Percentiles rank a stretch among this genome's conserved stretches.
phyloP scores from a whole-genome alignment of 2,329 filamentous ascomycete genomes.

The Tolypocladium amazonense region DNA sequence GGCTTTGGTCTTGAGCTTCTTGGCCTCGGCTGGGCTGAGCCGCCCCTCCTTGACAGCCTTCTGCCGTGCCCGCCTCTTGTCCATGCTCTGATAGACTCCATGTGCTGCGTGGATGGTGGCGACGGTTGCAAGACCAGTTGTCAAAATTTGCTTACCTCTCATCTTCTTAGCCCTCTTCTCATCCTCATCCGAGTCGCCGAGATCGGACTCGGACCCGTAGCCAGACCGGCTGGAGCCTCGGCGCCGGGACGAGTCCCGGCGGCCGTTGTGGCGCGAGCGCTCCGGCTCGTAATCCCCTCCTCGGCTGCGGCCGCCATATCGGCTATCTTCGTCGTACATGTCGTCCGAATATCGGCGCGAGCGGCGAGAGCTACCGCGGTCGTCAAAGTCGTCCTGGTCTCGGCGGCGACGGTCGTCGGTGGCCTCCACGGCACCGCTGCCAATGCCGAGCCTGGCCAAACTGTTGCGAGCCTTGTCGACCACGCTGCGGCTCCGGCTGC shows the following conservation, averaged over 20 bases:
- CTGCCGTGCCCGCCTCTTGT: slow-evolving; percentile 41
- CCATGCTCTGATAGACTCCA: slow-evolving; percentile 47
- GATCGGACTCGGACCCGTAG: slow-evolving; percentile 41
- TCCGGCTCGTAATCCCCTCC: slow-evolving; percentile 39
- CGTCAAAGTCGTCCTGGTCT: slow-evolving; percentile 34
- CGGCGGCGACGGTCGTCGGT: slow-evolving; percentile 27
- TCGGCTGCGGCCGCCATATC: slow-evolving; percentile 21
- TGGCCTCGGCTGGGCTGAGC: slow-evolving; percentile 39
- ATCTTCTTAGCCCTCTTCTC: slow-evolving; percentile 43
- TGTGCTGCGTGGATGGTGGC: slow-evolving; percentile 51
- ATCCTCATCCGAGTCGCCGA: slow-evolving; percentile 48
- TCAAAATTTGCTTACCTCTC: slow-evolving; percentile 52
- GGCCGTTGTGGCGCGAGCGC: slow-evolving; percentile 28
- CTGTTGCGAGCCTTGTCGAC: slow-evolving; percentile 51
- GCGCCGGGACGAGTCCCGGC: slow-evolving; percentile 22
- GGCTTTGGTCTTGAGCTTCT: slow-evolving; percentile 46
- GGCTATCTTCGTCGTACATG: slow-evolving; percentile 35
- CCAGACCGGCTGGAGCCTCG: slow-evolving; percentile 30
- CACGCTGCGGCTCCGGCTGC: slow-evolving; percentile 54
- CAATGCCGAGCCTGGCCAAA: slow-evolving; percentile 51
- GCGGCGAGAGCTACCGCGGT: slow-evolving; percentile 27
- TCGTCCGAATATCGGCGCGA: slow-evolving; percentile 30
- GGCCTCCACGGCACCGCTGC: slow-evolving; percentile 29
- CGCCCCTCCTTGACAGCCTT: slow-evolving; percentile 43
- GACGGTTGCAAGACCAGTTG: slow-evolving; percentile 44